Evolutionary conservation across 306 rosid species (phyloP).

Genomic region (Malus fusca): DNA sequence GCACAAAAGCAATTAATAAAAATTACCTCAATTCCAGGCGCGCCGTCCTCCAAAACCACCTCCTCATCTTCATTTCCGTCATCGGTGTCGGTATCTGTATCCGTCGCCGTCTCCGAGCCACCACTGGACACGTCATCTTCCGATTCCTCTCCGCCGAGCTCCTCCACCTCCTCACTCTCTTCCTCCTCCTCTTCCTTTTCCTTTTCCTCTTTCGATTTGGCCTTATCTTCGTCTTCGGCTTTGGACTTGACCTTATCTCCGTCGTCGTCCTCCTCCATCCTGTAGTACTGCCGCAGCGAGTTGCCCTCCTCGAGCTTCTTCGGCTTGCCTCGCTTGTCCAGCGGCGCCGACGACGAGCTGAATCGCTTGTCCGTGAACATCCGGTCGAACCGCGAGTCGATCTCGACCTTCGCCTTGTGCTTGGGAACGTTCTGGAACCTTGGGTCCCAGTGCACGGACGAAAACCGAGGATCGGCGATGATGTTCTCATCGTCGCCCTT

Average conservation of each 20-base stretch:
- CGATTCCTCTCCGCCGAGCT: neutral
- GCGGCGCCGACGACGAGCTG: constrained; percentile 51
- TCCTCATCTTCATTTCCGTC: constrained; percentile 34
- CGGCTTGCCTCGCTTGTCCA: constrained; percentile 74
- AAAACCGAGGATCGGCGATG: constrained; percentile 57
- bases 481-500: constrained; percentile 13
- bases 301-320: constrained; percentile 20
- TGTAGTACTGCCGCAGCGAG: constrained; percentile 48
- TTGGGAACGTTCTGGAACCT: constrained; percentile 65
- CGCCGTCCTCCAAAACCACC: constrained; percentile 29
- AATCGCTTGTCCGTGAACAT: constrained; percentile 56
- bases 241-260: neutral
- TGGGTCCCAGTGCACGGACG: constrained; percentile 66
- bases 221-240: constrained; percentile 1
- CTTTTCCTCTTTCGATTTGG: neutral
- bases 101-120: constrained; percentile 23
- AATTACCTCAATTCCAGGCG: constrained; percentile 36
- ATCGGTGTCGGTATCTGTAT: constrained; percentile 26
- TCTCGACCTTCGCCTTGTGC: constrained; percentile 51
- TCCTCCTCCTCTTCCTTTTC: constrained; percentile 15
- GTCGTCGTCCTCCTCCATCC: constrained; percentile 28
- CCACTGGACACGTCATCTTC: constrained; percentile 9
- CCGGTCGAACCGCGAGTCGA: constrained; percentile 67
- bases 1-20: neutral
- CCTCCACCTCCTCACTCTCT: constrained; percentile 15